Base-by-base conservation (phyloP, 305 asterid genomes). In the Rubia peregrina region DNA sequence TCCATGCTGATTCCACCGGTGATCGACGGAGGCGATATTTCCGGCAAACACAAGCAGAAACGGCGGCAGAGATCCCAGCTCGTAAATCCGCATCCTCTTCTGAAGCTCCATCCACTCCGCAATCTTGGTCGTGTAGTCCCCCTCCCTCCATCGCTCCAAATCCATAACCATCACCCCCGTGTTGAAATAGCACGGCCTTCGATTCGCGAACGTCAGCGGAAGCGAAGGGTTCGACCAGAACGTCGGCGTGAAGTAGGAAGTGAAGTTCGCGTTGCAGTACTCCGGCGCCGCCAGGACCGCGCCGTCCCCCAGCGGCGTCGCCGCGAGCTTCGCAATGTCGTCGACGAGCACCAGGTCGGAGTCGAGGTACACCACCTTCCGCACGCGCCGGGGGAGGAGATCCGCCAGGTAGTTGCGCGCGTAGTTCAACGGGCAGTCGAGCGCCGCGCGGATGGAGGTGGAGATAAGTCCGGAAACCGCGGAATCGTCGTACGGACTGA, bases 91-190 rank as follows among this genome's bases (percentile, higher is more conserved):
- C 79, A 92, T 86, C 80, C 98, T 77, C 84, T 92, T 92, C 72
- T 92, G 97, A 6, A 92, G 83, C 86, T 92, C 97, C 98, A 92
- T 92, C 97, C 98, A 92, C 26, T 92, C 97, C 0, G 82, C 88
- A 21, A 92, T 86, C 83, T 80, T 87, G 0, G 84, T 82, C 2
- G 98, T 92, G 51, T 74, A 87, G 48, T 79, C 96, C 0, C 93
- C 95, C 0, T 44, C 79, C 17, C 97, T 73, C 98, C 98, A 92
- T 41, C 90, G 30, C 70, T 61, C 78, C 8, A 92, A 80, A 69
- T 92, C 97, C 57, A 92, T 89, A 9, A 89, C 95, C 98, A 92
- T 92, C 0, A 92, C 98, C 0, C 98, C 98, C 0, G 97, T 92
- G 79, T 92, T 92, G 82, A 92, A 92, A 53, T 92, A 92, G 75